A percentile compares a stretch with the other conserved stretches of the same genome.
phyloP scores from a whole-genome alignment of 305 asterid species.

The Fraxinus albicans region DNA sequence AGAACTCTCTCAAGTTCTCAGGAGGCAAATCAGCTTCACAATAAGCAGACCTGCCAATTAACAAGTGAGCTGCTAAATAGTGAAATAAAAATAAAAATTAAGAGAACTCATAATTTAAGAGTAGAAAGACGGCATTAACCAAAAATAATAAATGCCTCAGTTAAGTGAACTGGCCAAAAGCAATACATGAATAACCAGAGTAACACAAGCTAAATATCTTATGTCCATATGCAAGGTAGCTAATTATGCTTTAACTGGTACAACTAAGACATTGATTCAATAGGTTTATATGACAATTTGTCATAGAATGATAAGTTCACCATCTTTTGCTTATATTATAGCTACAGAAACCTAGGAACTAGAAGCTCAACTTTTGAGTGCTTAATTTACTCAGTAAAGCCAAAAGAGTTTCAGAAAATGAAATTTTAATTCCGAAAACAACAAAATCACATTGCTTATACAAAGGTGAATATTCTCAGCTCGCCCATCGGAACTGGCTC shows the following conservation, averaged over 20 bases:
- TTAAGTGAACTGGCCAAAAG: constrained; percentile 2
- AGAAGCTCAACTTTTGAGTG: not conserved
- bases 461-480: not conserved
- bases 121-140: constrained; percentile 2
- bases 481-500: not conserved
- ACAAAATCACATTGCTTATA: not conserved
- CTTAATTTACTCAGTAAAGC: not conserved
- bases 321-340: not conserved
- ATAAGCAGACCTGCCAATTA: constrained; percentile 84
- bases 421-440: not conserved
- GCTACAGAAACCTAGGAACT: not conserved
- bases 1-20: constrained; percentile 81
- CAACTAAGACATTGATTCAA: not conserved
- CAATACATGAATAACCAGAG: not conserved
- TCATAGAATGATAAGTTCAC: not conserved
- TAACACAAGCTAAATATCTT: not conserved
- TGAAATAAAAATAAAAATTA: not conserved
- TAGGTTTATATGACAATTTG: not conserved
- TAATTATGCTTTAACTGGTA: not conserved
- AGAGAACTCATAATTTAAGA: not conserved
- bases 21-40: constrained; percentile 95
- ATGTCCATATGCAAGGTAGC: constrained; percentile 1
- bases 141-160: not conserved
- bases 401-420: not conserved
- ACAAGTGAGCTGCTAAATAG: constrained; percentile 22